Conservation (phyloP, 139 green algal species). For the Volvox africanus region DNA sequence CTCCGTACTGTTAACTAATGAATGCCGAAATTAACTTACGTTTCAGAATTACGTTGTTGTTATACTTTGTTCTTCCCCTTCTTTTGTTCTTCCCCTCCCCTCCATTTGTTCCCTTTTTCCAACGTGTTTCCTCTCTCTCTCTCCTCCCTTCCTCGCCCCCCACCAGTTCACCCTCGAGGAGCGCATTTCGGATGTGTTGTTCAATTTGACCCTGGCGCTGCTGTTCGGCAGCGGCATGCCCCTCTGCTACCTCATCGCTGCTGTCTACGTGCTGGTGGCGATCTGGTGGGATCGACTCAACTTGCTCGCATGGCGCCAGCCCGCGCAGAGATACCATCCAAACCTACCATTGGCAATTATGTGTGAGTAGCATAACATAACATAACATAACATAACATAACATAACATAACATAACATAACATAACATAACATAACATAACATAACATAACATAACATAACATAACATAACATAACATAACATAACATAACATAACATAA, state of each 20-base stretch:
- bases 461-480: too few species aligned
- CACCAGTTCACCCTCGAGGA: constrained; percentile 59
- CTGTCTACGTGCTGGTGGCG: constrained; percentile 35
- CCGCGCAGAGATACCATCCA: constrained; percentile 53
- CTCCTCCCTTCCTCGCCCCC: neutral
- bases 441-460: too few species aligned
- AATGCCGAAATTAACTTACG: too few species aligned
- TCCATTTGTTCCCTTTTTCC: neutral
- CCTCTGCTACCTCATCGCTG: constrained; percentile 49
- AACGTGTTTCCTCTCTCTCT: neutral
- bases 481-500: too few species aligned
- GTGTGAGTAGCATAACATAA: constrained; percentile 48
- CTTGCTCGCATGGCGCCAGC: constrained; percentile 36
- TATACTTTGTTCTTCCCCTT: too few species aligned
- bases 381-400: too few species aligned
- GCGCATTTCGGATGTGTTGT: constrained; percentile 61
- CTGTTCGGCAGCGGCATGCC: constrained; percentile 69
- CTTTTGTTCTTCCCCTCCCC: neutral
- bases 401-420: too few species aligned
- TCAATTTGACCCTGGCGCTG: constrained; percentile 60
- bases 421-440: too few species aligned
- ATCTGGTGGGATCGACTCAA: constrained; percentile 47
- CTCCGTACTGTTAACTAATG: too few species aligned
- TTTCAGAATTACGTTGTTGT: too few species aligned
- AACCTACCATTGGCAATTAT: constrained; percentile 55